Evolutionary conservation across 805 yeast species (phyloP), one percentile per base, ranked within the genome.

Genomic region (Kluyveromyces siamensis): DNA sequence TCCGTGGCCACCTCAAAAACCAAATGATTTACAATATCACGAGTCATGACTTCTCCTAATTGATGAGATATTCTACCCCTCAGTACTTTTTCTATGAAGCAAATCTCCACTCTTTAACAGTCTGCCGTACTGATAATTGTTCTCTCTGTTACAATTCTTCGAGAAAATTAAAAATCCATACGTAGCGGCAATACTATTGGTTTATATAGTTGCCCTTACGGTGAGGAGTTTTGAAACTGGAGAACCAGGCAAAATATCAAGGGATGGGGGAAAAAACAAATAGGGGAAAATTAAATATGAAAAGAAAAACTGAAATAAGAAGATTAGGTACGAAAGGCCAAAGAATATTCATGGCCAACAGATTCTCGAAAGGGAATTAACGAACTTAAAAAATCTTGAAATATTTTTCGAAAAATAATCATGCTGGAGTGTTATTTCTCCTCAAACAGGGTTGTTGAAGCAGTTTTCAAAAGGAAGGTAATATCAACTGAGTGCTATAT

Each of bases 1-100:
- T 91, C 99, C 1, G 99, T 91, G 52, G 98, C 96, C 41, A 87
- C 84, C 72, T 91, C 99, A 62, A 91, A 89, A 45, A 93, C 76
- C 48, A 90, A 73, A 64, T 88, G 96, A 66, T 87, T 83, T 59
- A 84, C 80, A 52, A 91, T 82, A 72, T 88, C 96, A 70, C 98
- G 79, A 30, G 84, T 72, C 88, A 84, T 84, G 19, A 17, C 8
- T 38, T 19, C 11, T 6, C 40, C 8, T 38, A 17, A 17, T 7
- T 10, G 10, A 3, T 19, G 4, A 17, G 17, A 10, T 38, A 17
- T 38, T 38, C 2, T n/a, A 38, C 6, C 4, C 4, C 40, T 38
- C 13, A 38, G 25, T 17, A n/a, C 6, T 10, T n/a, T 17, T 38
- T 4, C 40, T 19, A 5, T 8, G 40, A 17, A 38, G 13, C 35